Percentiles rank a stretch among this genome's conserved stretches.
These are phyloP conservation scores for Alloascoidea hylecoeti DNA, from an alignment of 805 yeast genomes.

Conservation along the genomic window DNA sequence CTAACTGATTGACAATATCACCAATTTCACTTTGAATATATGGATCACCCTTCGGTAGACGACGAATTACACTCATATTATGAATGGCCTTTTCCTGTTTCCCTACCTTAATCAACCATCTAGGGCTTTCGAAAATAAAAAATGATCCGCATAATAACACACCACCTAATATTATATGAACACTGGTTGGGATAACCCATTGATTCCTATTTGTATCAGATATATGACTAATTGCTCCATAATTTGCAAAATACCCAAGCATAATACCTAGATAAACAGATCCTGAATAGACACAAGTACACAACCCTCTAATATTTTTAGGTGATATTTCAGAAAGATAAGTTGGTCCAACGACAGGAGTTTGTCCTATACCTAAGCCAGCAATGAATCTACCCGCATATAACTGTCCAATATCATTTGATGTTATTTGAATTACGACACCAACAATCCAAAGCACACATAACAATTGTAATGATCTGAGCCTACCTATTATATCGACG, in stretches of 20 bases:
- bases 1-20: constrained; percentile 33
- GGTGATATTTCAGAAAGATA: constrained; percentile 42
- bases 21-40: constrained; percentile 33
- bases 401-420: constrained; percentile 30
- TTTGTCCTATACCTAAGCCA: constrained; percentile 43
- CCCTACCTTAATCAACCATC: constrained; percentile 33
- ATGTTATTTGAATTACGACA: constrained; percentile 32
- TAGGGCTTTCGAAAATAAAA: constrained; percentile 33
- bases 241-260: constrained; percentile 33
- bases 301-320: constrained; percentile 33
- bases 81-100: constrained; percentile 23
- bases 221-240: constrained; percentile 35
- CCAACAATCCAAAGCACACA: constrained; percentile 30
- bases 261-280: constrained; percentile 42
- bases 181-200: constrained; percentile 38
- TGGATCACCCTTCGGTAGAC: constrained; percentile 30
- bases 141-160: constrained; percentile 26
- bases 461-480: constrained; percentile 28
- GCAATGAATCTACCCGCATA: constrained; percentile 42
- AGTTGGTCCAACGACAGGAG: constrained; percentile 41
- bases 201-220: constrained; percentile 21
- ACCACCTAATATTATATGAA: constrained; percentile 34
- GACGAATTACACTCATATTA: constrained; percentile 27
- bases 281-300: constrained; percentile 39
- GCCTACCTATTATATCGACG: constrained; percentile 37